Evolutionary conservation across 164 flowering plant species (phyloP).

Genomic region (Hamamelis virginiana): DNA sequence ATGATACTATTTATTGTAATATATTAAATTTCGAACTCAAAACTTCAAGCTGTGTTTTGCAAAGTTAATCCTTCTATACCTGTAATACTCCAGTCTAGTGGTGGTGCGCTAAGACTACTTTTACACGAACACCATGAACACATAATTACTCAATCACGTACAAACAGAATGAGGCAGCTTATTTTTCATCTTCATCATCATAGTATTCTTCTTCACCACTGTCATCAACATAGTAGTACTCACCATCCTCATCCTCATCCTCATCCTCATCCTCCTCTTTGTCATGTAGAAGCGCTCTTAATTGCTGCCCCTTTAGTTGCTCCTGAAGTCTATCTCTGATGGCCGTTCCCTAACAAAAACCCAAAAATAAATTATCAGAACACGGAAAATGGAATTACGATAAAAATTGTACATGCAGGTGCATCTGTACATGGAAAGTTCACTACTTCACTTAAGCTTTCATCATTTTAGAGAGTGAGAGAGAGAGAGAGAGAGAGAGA

Average conservation of each 20-base stretch:
- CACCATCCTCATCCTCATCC: conserved; percentile 23
- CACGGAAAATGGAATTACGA: neutral
- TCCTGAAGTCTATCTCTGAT: conserved; percentile 58
- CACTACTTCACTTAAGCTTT: neutral
- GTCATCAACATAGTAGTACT: conserved; percentile 15
- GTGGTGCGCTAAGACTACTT: too few relatives aligned
- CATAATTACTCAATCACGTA: too few relatives aligned
- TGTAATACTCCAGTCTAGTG: too few relatives aligned
- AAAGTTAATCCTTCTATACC: too few relatives aligned
- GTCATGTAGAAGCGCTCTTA: conserved; percentile 12
- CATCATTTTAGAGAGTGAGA: neutral
- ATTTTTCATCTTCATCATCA: neutral
- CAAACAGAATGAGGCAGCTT: neutral
- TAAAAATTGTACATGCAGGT: neutral
- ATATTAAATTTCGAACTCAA: too few relatives aligned
- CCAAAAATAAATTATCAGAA: neutral
- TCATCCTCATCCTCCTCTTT: conserved; percentile 19
- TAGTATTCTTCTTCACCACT: conserved; percentile 20
- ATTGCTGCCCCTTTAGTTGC: conserved; percentile 33
- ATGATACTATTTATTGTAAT: too few relatives aligned
- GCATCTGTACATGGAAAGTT: neutral
- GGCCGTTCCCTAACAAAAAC: conserved; percentile 48
- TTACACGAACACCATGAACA: neutral
- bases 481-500: too few relatives aligned
- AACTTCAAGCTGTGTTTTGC: too few relatives aligned